Evolutionary conservation across 2,329 filamentous ascomycete genomes (phyloP).

Genomic region (Aspergillus cejpii): DNA sequence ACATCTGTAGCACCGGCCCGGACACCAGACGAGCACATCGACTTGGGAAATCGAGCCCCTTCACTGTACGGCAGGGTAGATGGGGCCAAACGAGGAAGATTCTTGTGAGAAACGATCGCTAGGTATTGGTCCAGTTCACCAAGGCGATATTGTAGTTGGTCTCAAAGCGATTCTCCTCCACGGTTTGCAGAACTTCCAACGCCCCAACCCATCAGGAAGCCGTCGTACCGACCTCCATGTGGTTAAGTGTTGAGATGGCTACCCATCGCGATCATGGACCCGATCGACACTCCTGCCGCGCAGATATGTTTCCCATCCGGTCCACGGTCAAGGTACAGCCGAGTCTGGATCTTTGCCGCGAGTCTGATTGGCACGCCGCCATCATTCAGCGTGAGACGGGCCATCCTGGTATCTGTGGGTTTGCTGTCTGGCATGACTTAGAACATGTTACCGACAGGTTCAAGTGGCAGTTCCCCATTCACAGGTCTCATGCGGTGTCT

Average conservation of each 20-base stretch:
- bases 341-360: slow-evolving; percentile 51
- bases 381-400: slow-evolving; percentile 61
- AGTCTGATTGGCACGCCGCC: slow-evolving; percentile 62
- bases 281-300: slow-evolving; percentile 16
- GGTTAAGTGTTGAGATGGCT: slow-evolving; percentile 30
- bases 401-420: slow-evolving; percentile 53
- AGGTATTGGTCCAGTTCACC: slow-evolving; percentile 51
- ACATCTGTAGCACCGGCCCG: slow-evolving; percentile 64
- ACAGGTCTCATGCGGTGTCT: slow-evolving; percentile 29
- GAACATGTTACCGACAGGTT: slow-evolving; percentile 26
- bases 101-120: slow-evolving; percentile 2
- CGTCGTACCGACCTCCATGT: slow-evolving; percentile 55
- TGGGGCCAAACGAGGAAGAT: background rate
- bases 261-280: slow-evolving; percentile 44
- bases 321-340: slow-evolving; percentile 61
- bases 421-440: slow-evolving; percentile 8
- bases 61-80: slow-evolving; percentile 47
- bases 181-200: slow-evolving; percentile 59
- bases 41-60: slow-evolving; percentile 68
- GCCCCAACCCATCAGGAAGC: slow-evolving; percentile 64
- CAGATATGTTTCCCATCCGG: slow-evolving; percentile 47
- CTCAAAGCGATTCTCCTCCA: slow-evolving; percentile 59
- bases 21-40: slow-evolving; percentile 66
- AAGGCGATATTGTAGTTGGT: slow-evolving; percentile 63
- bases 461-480: slow-evolving; percentile 28